Percentiles rank a stretch among this genome's conserved stretches.
Conservation (phyloP, 108 stramenopile species). For the Skeletonema tropicum region DNA sequence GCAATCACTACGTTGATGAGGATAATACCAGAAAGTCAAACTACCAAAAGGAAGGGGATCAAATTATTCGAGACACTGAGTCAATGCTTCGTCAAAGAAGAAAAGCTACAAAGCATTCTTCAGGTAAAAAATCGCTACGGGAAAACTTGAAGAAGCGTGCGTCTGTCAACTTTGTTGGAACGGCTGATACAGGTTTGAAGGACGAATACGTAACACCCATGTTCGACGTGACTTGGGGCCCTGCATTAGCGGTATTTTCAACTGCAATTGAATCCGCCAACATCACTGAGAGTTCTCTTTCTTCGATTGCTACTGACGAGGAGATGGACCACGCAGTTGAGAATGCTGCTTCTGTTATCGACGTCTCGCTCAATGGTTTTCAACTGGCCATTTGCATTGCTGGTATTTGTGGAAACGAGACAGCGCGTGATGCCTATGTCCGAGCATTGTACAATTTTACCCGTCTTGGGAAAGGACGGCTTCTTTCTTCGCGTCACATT, state of each 20-base stretch:
- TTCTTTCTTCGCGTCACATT: constrained; percentile 89
- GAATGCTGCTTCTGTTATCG: constrained; percentile 83
- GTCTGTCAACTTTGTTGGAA: constrained; percentile 65
- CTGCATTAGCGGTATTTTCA: constrained; percentile 93
- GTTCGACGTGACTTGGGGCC: constrained; percentile 98
- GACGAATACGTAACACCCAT: constrained; percentile 94
- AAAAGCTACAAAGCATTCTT: constrained; percentile 43
- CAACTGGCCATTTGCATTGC: constrained; percentile 85
- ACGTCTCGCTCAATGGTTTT: constrained; percentile 88
- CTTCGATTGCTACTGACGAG: constrained; percentile 81
- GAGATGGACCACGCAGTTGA: constrained; percentile 84
- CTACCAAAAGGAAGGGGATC: constrained; percentile 92
- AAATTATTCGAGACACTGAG: constrained; percentile 92
- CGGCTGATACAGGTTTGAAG: constrained; percentile 76
- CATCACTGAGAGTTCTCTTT: constrained; percentile 73
- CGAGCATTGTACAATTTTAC: constrained; percentile 92
- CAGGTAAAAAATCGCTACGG: constrained; percentile 19
- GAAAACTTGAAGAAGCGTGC: constrained; percentile 18
- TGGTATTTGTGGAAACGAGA: constrained; percentile 81
- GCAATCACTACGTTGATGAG: constrained; percentile 71
- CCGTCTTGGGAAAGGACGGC: constrained; percentile 76
- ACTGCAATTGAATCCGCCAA: constrained; percentile 92
- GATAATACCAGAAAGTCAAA: constrained; percentile 85
- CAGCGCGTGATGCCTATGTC: constrained; percentile 91
- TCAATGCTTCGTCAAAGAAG: constrained; percentile 77